phyloP scores from a whole-genome alignment of 179 eudicot genomes.

The Silene vulgaris region DNA sequence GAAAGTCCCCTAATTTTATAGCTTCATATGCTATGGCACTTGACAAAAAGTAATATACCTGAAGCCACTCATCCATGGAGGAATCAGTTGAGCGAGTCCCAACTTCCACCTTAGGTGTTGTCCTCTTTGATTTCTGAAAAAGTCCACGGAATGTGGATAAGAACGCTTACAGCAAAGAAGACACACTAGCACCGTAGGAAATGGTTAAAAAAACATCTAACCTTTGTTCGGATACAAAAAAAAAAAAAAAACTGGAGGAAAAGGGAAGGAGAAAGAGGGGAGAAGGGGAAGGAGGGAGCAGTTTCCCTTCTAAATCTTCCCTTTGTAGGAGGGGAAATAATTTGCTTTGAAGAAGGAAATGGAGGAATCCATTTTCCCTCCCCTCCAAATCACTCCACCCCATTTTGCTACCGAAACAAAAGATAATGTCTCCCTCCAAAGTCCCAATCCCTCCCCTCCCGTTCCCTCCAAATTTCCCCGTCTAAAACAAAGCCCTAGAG shows the following conservation, averaged over 20 bases:
- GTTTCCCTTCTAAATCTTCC: too few relatives aligned
- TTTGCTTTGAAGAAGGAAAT: too few relatives aligned
- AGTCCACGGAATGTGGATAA: constrained; percentile 7
- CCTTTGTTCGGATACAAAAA: too few relatives aligned
- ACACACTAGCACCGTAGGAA: neutral
- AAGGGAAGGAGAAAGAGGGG: too few relatives aligned
- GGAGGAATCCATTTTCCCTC: too few relatives aligned
- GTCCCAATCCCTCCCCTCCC: too few relatives aligned
- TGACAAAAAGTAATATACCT: constrained; percentile 44
- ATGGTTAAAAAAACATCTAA: neutral
- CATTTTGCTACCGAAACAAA: neutral
- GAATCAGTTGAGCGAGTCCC: constrained; percentile 84
- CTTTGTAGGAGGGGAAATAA: too few relatives aligned
- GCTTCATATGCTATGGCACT: neutral
- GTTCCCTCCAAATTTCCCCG: too few relatives aligned
- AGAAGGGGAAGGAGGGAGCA: too few relatives aligned
- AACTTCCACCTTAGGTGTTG: constrained; percentile 80
- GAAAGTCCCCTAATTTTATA: too few relatives aligned
- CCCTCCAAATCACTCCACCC: too few relatives aligned
- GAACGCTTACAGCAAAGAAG: neutral
- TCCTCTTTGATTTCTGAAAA: constrained; percentile 72
- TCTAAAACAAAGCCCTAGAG: neutral
- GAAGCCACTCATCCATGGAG: constrained; percentile 89
- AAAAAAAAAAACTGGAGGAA: too few relatives aligned
- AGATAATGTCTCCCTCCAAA: neutral